A percentile compares a stretch with the other conserved stretches of the same genome.
These are phyloP conservation scores for Eutrema heterophyllum DNA, from an alignment of 345 rosid species.

Conservation along the genomic window DNA sequence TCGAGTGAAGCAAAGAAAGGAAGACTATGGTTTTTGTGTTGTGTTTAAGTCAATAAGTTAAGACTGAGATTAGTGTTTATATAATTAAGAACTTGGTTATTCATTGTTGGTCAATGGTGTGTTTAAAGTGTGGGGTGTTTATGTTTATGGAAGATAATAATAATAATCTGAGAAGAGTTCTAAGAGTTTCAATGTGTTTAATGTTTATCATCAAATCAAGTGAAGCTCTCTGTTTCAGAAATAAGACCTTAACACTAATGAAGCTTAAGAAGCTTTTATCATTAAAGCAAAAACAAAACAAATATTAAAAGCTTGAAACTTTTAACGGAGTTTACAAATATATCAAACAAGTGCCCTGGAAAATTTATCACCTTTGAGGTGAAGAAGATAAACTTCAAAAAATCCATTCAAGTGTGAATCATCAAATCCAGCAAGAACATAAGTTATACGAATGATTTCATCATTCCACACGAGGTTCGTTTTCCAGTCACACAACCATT, in stretches of 20 bases:
- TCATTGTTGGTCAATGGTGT: slow-evolving; percentile 24
- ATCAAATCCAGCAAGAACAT: background rate
- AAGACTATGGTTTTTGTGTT: slow-evolving; percentile 1
- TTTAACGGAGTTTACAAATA: background rate
- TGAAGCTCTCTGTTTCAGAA: slow-evolving; percentile 6
- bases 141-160: slow-evolving; percentile 20
- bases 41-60: slow-evolving; percentile 22
- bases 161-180: background rate
- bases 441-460: background rate
- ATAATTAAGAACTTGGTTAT: slow-evolving; percentile 5
- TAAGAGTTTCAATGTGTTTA: background rate
- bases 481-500: background rate
- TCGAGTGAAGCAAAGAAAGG: background rate
- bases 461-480: background rate
- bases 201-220: background rate
- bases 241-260: background rate
- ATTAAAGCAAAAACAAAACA: background rate
- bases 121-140: slow-evolving; percentile 19
- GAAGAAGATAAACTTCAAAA: slow-evolving; percentile 7
- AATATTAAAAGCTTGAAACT: background rate
- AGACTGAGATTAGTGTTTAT: slow-evolving; percentile 14
- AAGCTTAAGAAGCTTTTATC: background rate
- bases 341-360: background rate
- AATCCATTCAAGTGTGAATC: background rate
- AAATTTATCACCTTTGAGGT: slow-evolving; percentile 8